phyloP scores from a whole-genome alignment of 2,329 filamentous ascomycete genomes.

The Pyrenophora graminea region DNA sequence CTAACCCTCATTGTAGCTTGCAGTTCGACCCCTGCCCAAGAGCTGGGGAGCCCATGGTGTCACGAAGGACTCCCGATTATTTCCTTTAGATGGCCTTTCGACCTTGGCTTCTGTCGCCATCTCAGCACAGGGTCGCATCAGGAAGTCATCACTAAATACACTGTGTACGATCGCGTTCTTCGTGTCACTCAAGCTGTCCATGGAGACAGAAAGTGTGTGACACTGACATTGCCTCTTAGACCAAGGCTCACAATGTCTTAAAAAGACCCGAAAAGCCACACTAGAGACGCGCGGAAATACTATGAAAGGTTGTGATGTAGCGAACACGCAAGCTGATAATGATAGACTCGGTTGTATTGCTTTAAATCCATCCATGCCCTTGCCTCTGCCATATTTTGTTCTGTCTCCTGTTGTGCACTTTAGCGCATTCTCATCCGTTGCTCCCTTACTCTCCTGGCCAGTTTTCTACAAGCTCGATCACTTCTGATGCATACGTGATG shows the following conservation, averaged over 20 bases:
- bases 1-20: conserved; percentile 65
- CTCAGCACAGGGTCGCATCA: conserved; percentile 15
- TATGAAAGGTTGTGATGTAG: conserved; percentile 5
- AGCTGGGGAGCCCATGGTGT: conserved; percentile 98
- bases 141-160: conserved; percentile 12
- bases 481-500: no score
- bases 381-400: no score
- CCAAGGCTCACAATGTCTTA: conserved; percentile 7
- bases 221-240: conserved; percentile 2
- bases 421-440: no score
- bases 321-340: not conserved
- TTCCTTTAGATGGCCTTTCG: conserved; percentile 69
- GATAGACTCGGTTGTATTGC: not conserved
- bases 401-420: no score
- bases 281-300: conserved; percentile 8
- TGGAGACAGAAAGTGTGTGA: conserved; percentile 4
- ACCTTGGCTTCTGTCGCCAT: conserved; percentile 27
- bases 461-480: no score
- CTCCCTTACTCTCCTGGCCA: no score
- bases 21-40: conserved; percentile 99
- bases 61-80: conserved; percentile 91
- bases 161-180: conserved; percentile 14
- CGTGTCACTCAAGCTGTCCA: conserved; percentile 6
- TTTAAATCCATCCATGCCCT: not conserved
- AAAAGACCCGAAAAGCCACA: conserved; percentile 10